phyloP scores from a whole-genome alignment of 148 eudicot genomes.

The Fallopia convolvulus region DNA sequence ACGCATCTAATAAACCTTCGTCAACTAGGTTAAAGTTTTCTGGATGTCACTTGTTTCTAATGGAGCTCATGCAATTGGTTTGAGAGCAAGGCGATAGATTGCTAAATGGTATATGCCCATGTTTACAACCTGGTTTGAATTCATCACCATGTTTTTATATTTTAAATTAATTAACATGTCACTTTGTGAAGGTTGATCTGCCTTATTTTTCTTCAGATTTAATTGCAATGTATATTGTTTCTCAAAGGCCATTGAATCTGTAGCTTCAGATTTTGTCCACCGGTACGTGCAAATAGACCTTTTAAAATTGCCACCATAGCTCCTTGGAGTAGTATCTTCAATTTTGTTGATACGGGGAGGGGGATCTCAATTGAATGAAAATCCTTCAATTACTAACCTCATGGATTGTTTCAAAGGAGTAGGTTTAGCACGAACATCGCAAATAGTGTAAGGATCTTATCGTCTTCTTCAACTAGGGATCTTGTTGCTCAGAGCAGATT shows the following conservation, averaged over 20 bases:
- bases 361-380: constrained; percentile 11
- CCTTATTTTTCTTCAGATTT: constrained; percentile 74
- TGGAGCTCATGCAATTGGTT: constrained; percentile 84
- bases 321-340: constrained; percentile 60
- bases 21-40: constrained; percentile 79
- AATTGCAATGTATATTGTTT: constrained; percentile 54
- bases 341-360: constrained; percentile 13
- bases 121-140: not conserved
- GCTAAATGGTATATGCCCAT: constrained; percentile 55
- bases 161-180: not conserved
- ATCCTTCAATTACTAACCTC: not conserved
- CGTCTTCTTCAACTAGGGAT: constrained; percentile 20
- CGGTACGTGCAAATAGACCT: constrained; percentile 43
- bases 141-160: not conserved
- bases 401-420: constrained; percentile 20
- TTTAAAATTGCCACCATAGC: constrained; percentile 49
- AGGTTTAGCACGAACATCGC: constrained; percentile 58
- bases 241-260: constrained; percentile 48
- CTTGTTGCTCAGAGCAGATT: constrained; percentile 41
- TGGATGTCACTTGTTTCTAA: constrained; percentile 63
- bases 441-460: no score
- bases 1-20: no score
- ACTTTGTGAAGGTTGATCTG: constrained; percentile 51
- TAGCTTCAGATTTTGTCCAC: constrained; percentile 34
- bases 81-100: constrained; percentile 89